Base-by-base conservation (phyloP, 306 rosid species). In the Acacia acuminata region DNA sequence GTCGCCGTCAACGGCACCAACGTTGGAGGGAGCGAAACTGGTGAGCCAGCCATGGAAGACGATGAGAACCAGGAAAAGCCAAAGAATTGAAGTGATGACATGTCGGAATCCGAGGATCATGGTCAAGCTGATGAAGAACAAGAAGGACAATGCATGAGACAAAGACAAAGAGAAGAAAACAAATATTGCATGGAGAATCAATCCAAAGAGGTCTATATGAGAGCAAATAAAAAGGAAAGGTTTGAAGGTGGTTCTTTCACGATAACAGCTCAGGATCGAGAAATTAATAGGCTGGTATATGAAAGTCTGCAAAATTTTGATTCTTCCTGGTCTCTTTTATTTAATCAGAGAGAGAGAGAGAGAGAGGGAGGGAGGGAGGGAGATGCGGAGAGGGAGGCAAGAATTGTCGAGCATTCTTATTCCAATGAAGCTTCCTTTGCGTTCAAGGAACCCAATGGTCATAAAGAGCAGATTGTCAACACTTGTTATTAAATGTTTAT, bases 391-490 rank as follows among this genome's bases (percentile, higher is more conserved):
- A 82, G 85, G 87, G 85, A 48, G 86, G 89, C 88, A 87, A 86
- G 85, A 84, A 81, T 87, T 88, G 94, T 87, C 81, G 91, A 92
- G 79, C 90, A 93, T 93, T 91, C 89, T 93, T 89, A 76, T 86
- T 81, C 89, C 98, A 90, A 92, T 89, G 90, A 90, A 87, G 75
- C 90, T 95, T 88, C 90, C 98, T 95, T 95, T 88, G 90, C 92
- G 97, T 90, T 95, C 73, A 95, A 95, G 99, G 63, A 95, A 95
- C 88, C 34, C 55, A 82, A 76, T 78, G 70, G 45, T 75, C 77
- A 81, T 81, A 86, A 83, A 91, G 79, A 77, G 77, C 85, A 78
- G 40, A 80, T 90, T 84, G 97, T 95, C 97, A 90, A 93, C 91
- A 90, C 73, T 40, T 40, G 17, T 20, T 38, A 19, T 69, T 64